Base-by-base conservation (phyloP, 805 yeast species). In the Zygosaccharomyces lentus region DNA sequence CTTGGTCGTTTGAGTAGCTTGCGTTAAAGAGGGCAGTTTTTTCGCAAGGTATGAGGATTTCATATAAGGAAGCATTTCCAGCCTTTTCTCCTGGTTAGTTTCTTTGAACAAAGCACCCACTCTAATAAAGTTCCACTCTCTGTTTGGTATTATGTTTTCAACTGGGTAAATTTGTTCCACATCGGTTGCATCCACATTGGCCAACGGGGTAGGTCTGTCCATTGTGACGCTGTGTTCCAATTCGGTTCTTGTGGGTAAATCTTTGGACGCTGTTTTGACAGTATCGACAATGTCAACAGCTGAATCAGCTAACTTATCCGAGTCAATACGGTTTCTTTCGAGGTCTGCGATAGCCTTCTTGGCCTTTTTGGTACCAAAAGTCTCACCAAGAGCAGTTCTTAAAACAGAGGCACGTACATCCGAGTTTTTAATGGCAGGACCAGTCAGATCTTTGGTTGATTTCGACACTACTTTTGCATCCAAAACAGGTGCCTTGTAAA, bases 351-450 rank as follows among this genome's bases (percentile, higher is more conserved):
- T 85, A 29, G 95, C 95, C 57, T 87, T 84, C 71, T 88, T 91
- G 51, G 97, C 97, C 71, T 82, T 90, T 71, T 87, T 90, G 47
- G 99, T 91, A 75, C 99, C 99, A 58, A 93, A 93, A 2, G 93
- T 95, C 68, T 88, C 91, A 61, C 99, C 99, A 61, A 93, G 75
- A 1, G 87, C 84, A 46, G 79, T 86, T 64, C 97, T 78, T 68
- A 87, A 87, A 13, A 73, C 70, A 48, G 76, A 70, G 56, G 60
- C 58, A 49, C 72, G 67, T 4, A 70, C 73, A 46, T 71, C 71
- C 27, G 77, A 79, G 84, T 67, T 55, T 37, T 77, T 80, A 46
- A 87, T 73, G 21, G 73, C 66, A 17, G 93, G 93, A 6, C 87
- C 86, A 37, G 70, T 70, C 50, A 73, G 72, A 37, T 68, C 68